Conservation (phyloP, 106 monocot genomes). For the Dioscorea dumetorum region DNA sequence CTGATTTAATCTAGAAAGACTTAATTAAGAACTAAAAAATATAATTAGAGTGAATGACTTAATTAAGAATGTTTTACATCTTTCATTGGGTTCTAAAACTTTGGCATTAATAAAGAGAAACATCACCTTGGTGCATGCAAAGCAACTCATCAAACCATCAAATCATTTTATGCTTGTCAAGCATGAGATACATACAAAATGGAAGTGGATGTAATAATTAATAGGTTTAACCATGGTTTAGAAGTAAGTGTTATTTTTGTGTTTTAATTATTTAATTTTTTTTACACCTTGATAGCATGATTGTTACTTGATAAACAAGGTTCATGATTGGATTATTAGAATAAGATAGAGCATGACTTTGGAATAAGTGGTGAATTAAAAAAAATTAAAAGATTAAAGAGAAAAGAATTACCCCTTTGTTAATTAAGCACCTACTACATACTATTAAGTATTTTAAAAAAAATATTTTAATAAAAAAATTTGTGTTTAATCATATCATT, state of each 20-base stretch:
- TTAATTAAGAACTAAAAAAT: too few relatives aligned
- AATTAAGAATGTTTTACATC: too few relatives aligned
- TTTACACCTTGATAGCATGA: slow-evolving; percentile 3
- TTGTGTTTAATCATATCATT: too few relatives aligned
- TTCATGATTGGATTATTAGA: slow-evolving; percentile 5
- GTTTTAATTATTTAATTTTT: neutral
- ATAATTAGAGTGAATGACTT: too few relatives aligned
- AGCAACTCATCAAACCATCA: too few relatives aligned
- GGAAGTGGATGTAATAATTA: neutral
- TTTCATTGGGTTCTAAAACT: too few relatives aligned
- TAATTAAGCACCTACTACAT: too few relatives aligned
- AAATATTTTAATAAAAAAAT: too few relatives aligned
- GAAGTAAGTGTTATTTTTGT: neutral
- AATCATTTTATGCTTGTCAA: neutral
- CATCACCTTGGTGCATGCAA: too few relatives aligned
- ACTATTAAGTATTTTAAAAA: too few relatives aligned
- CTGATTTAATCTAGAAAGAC: too few relatives aligned
- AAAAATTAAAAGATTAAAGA: neutral
- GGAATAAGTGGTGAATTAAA: neutral
- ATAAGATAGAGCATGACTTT: neutral
- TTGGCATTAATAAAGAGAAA: too few relatives aligned
- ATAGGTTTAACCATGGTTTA: neutral
- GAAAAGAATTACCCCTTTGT: neutral
- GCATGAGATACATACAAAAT: neutral
- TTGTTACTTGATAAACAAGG: slow-evolving; percentile 13